Percentiles rank a stretch among this genome's conserved stretches.
phyloP scores from a whole-genome alignment of 2,329 filamentous ascomycete species.

The Talaromyces marneffei region DNA sequence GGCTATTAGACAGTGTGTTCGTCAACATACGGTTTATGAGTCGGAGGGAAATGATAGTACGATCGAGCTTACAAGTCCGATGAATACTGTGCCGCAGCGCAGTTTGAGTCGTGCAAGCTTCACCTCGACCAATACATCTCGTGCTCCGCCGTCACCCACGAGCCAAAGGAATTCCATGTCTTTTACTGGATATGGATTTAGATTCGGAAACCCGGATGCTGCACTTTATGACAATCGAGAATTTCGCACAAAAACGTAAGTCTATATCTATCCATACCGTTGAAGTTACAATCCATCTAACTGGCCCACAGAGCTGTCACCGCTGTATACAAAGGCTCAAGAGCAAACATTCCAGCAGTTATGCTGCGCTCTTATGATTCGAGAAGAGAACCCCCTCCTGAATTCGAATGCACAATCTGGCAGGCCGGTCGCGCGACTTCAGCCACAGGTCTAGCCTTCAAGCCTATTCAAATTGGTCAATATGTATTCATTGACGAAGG shows the following conservation, averaged over 20 bases:
- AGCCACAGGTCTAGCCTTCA: constrained; percentile 88
- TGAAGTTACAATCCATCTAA: constrained; percentile 7
- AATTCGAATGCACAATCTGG: constrained; percentile 95
- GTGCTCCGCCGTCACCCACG: constrained; percentile 52
- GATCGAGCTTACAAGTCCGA: constrained; percentile 45
- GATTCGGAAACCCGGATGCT: constrained; percentile 77
- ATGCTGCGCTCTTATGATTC: constrained; percentile 93
- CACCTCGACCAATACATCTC: constrained; percentile 68
- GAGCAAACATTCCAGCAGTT: constrained; percentile 60
- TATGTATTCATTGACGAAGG: constrained; percentile 93
- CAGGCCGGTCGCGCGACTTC: constrained; percentile 92
- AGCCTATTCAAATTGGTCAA: constrained; percentile 89
- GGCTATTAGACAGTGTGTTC: constrained; percentile 81
- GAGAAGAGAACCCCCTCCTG: constrained; percentile 78
- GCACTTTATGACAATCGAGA: constrained; percentile 82
- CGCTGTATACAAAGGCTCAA: constrained; percentile 80
- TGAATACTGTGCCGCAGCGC: constrained; percentile 47
- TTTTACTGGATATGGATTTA: constrained; percentile 31
- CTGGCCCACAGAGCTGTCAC: constrained; percentile 66
- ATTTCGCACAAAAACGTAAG: constrained; percentile 83
- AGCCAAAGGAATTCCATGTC: constrained; percentile 47
- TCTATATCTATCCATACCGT: constrained; percentile 18
- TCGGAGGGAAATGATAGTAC: constrained; percentile 73
- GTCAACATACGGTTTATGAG: constrained; percentile 74
- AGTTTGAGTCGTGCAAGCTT: constrained; percentile 75